Base-by-base conservation (phyloP, 345 rosid genomes). In the Gossypium raimondii region DNA sequence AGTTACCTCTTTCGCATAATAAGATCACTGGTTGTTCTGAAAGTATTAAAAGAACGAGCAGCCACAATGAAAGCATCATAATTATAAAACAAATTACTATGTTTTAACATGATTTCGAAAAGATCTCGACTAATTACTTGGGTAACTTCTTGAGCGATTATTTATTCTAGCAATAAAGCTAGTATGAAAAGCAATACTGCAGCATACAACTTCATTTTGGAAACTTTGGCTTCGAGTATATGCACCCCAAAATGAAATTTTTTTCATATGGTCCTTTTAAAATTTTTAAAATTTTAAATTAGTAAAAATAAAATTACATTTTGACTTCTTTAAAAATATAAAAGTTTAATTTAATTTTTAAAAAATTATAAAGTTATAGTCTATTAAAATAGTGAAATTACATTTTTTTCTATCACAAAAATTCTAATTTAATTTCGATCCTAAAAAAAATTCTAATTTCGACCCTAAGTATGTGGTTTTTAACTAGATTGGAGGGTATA, bases 1-100 rank as follows among this genome's bases (percentile, higher is more conserved):
- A 83, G 78, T 58, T 83, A 81, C 51, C 84, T 76, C 77, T 76
- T 78, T 2, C 71, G 77, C 0, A 77, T 76, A 5, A 22, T 44
- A 3, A 41, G 2, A 34, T 74, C 82, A n/a, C 86, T 78, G 0
- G 75, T 25, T 0, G 80, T 76, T 41, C 84, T 82, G 20, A 83
- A 83, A n/a, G 76, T 82, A 22, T 7, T 52, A 34, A 81, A 83
- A 18, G 76, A 78, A 11, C 61, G 9, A 0, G 80, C 77, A 14
- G 80, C 84, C 1, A 69, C 48, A 5, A 80, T 74, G 53, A 83
- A 80, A 76, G 53, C 53, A 50, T 50, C 53, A 4, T 50, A 50
- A 50, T 5, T 50, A 50, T 50, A 50, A 16, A 50, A 79, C 1
- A 57, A 77, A 16, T 70, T 79, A 34, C 79, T 65, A 67, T 81